Percentiles rank a stretch among this genome's conserved stretches.
Evolutionary conservation across 805 yeast genomes (phyloP).

Genomic region (Ogataea glucozyma): DNA sequence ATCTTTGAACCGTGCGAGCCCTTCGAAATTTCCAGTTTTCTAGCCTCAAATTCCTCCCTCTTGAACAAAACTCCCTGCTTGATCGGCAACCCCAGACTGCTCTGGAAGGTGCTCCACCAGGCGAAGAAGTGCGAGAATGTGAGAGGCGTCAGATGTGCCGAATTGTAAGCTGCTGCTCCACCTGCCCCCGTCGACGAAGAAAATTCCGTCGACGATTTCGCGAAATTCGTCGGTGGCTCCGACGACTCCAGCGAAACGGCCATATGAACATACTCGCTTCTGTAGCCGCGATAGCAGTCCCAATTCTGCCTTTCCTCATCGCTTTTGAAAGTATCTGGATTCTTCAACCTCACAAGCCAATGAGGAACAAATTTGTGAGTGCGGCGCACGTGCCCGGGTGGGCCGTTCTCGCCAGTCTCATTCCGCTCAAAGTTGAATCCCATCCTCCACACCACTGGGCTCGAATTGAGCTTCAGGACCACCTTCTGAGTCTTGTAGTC

Average conservation of each 20-base stretch:
- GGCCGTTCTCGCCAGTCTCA: conserved; percentile 35
- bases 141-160: conserved; percentile 74
- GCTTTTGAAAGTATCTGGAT: conserved; percentile 49
- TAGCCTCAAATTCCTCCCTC: no score
- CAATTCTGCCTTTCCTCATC: conserved; percentile 47
- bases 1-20: no score
- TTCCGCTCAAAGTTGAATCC: conserved; percentile 77
- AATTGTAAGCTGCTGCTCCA: conserved; percentile 60
- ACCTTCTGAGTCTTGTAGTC: conserved; percentile 46
- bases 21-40: no score
- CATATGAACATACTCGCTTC: conserved; percentile 81
- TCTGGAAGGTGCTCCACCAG: conserved; percentile 90
- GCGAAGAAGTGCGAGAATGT: conserved; percentile 64
- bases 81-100: conserved; percentile 76
- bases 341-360: conserved; percentile 54
- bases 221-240: conserved; percentile 19
- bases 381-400: conserved; percentile 39
- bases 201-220: no score
- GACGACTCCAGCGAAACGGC: conserved; percentile 51
- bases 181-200: no score
- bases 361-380: conserved; percentile 57
- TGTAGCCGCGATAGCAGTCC: conserved; percentile 78
- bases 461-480: conserved; percentile 62
- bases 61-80: conserved; percentile 71
- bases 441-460: conserved; percentile 69